phyloP scores from a whole-genome alignment of 805 yeast species.

The Metschnikowia amazonensis region DNA sequence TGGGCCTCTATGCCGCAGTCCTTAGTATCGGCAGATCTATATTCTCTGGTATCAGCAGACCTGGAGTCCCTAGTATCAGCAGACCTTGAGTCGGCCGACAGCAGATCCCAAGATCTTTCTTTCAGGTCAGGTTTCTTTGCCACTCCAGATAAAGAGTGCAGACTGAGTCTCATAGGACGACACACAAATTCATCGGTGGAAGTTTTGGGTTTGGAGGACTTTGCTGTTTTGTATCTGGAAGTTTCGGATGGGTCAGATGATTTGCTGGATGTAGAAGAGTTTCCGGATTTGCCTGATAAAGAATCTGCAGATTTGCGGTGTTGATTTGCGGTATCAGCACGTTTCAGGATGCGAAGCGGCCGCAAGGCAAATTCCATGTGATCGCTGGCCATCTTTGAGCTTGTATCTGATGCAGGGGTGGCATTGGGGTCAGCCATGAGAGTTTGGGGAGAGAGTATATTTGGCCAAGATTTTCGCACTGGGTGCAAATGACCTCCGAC shows the following conservation, averaged over 20 bases:
- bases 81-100: background rate
- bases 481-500: slow-evolving; percentile 9
- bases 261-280: too few relatives aligned
- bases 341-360: slow-evolving; percentile 17
- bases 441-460: background rate
- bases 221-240: too few relatives aligned
- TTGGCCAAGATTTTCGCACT: slow-evolving; percentile 6
- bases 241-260: too few relatives aligned
- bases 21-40: background rate
- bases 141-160: slow-evolving; percentile 4
- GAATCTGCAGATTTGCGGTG: too few relatives aligned
- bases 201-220: background rate
- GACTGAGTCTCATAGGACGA: slow-evolving; percentile 34
- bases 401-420: background rate
- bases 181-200: slow-evolving; percentile 32
- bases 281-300: too few relatives aligned
- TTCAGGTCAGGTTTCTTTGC: background rate
- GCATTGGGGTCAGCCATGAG: slow-evolving; percentile 4
- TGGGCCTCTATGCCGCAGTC: background rate
- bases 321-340: slow-evolving; percentile 4
- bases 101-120: background rate
- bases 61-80: background rate
- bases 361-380: slow-evolving; percentile 11
- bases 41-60: background rate
- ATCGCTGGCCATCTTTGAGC: background rate